Percentiles rank a stretch among this genome's conserved stretches.
Evolutionary conservation across 139 green algal species (phyloP).

Genomic region (Coccomyxa sp.): DNA sequence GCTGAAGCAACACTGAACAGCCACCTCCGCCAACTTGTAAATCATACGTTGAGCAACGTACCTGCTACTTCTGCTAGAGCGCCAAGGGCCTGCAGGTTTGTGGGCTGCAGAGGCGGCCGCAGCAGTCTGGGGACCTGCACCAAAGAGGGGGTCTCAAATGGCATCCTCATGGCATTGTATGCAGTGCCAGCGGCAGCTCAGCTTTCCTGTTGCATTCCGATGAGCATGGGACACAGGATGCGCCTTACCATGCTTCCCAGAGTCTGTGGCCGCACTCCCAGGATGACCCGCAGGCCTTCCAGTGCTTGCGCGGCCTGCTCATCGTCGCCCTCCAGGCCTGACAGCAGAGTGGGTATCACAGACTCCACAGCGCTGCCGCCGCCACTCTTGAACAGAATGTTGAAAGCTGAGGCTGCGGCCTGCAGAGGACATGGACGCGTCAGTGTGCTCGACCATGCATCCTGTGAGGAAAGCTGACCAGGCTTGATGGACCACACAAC

Average conservation of each 20-base stretch:
- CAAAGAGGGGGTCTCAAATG: not conserved
- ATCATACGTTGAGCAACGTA: constrained; percentile 1
- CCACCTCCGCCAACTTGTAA: too few species aligned
- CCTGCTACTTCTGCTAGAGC: constrained; percentile 73
- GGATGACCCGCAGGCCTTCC: constrained; percentile 83
- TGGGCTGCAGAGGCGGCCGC: constrained; percentile 42
- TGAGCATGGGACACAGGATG: too few species aligned
- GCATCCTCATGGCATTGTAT: not conserved
- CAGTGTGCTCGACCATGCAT: too few species aligned
- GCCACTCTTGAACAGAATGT: constrained; percentile 81
- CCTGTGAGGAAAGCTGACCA: too few species aligned
- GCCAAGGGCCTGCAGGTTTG: constrained; percentile 55
- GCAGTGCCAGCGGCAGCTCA: not conserved
- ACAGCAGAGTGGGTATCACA: constrained; percentile 78
- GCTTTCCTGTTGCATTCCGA: too few species aligned
- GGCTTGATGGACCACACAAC: too few species aligned
- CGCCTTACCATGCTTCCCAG: constrained; percentile 60
- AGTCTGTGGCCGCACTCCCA: constrained; percentile 68
- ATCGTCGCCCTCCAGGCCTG: constrained; percentile 37
- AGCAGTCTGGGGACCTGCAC: constrained; percentile 60
- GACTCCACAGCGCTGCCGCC: constrained; percentile 64
- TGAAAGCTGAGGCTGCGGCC: constrained; percentile 84
- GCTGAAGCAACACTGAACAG: too few species aligned
- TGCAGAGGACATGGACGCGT: constrained; percentile 32
- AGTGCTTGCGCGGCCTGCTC: constrained; percentile 50